Base-by-base conservation (phyloP, 495 filamentous ascomycete species). In the Lasiosphaeria hispida region DNA sequence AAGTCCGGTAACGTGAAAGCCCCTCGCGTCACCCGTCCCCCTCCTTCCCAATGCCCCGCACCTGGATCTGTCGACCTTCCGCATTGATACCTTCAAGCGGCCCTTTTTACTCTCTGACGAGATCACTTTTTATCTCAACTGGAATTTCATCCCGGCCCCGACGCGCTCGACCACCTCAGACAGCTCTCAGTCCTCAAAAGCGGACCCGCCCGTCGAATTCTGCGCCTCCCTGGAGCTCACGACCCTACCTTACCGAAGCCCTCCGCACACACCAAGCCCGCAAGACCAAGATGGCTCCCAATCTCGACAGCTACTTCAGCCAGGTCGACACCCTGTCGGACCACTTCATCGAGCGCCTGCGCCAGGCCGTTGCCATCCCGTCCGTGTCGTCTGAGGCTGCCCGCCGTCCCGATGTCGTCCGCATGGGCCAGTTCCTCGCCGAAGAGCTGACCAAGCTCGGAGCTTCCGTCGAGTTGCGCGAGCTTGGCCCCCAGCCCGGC, bases 381-480 rank as follows among this genome's bases (percentile, higher is more conserved):
- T 97, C 94, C 43, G 75, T 99, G 63, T 97, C 92, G 15, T 89
- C 93, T 1, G 92, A 96, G 56, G 90, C 93, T 63, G 86, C 86
- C 62, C 87, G 91, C 68, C 84, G 94, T 39, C 85, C 82, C 57
- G 89, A 97, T 80, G 94, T 98, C 57, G 83, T 98, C 67, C 86
- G 91, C 82, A 99, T 99, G 94, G 95, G 87, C 57, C 81, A 96
- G 57, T 99, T 89, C 66, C 87, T 99, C 55, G 88, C 86, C 61
- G 76, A 82, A 30, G 88, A 96, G 74, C 85, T 99, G 54, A 83
- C 82, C 67, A 78, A 82, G 36, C 83, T 99, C 6, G 95, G 94
- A 23, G 95, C 94, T 42, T 77, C 83, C 55, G 94, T 96, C 54
- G 83, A 97, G 70, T 83, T 90, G 63, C 84, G 92, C 39, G 82